Percentiles rank a stretch among this genome's conserved stretches.
Conservation (phyloP, 345 rosid species). For the Stellera chamaejasme region DNA sequence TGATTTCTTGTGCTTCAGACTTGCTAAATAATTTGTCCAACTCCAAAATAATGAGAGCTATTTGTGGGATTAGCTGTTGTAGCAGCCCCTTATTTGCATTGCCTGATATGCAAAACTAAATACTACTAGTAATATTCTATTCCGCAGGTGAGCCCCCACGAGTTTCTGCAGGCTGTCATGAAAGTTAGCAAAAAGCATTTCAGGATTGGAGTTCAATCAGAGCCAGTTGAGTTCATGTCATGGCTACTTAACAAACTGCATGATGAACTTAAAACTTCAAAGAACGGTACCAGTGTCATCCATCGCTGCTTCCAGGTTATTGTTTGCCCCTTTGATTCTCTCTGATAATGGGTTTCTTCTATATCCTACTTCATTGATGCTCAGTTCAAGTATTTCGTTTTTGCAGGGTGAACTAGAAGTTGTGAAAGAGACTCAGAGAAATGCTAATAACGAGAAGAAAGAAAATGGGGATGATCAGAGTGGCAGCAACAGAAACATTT, state of each 20-base stretch:
- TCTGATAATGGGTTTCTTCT: background rate
- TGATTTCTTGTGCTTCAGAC: no score
- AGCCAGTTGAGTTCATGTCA: constrained; percentile 92
- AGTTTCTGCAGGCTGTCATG: constrained; percentile 97
- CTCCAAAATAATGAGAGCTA: no score
- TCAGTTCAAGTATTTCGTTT: constrained; percentile 7
- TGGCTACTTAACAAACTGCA: constrained; percentile 97
- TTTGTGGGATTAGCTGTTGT: no score
- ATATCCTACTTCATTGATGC: background rate
- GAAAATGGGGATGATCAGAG: constrained; percentile 32
- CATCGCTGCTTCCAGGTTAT: constrained; percentile 88
- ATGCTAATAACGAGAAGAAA: constrained; percentile 33
- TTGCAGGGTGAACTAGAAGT: constrained; percentile 85
- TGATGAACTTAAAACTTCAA: constrained; percentile 52
- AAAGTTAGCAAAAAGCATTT: constrained; percentile 83
- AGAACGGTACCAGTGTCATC: constrained; percentile 65
- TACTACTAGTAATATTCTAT: background rate
- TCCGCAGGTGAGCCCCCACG: constrained; percentile 96
- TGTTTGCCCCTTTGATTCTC: background rate
- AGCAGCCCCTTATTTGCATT: no score
- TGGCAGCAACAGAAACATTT: constrained; percentile 9
- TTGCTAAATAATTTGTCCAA: no score
- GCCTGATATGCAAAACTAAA: no score
- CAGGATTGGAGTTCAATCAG: constrained; percentile 85
- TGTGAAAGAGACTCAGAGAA: constrained; percentile 62